Evolutionary conservation across 345 rosid species (phyloP).

Genomic region (Eucalyptus regnans): DNA sequence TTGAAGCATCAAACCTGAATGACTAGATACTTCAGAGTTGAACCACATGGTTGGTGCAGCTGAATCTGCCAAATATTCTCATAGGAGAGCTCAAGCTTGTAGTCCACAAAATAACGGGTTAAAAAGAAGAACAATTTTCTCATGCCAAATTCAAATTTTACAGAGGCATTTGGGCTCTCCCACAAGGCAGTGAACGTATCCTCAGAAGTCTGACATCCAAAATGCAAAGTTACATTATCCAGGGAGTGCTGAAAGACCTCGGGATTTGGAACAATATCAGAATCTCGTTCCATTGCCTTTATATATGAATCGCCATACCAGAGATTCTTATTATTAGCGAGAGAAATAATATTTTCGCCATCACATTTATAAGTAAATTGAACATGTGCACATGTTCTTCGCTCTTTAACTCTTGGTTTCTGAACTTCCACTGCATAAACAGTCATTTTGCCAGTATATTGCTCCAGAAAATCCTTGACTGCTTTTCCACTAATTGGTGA

Average conservation of each 20-base stretch:
- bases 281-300: not conserved
- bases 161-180: not conserved
- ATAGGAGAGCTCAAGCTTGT: constrained; percentile 19
- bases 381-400: constrained; percentile 4
- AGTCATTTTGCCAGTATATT: not conserved
- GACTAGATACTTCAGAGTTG: not conserved
- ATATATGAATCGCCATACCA: constrained; percentile 9
- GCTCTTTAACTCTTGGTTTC: not conserved
- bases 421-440: not conserved
- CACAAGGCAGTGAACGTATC: constrained; percentile 14
- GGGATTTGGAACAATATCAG: not conserved
- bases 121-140: constrained; percentile 11
- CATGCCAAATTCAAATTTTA: not conserved
- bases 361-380: not conserved
- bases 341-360: not conserved
- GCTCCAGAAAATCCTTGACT: constrained; percentile 4
- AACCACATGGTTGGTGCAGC: not conserved
- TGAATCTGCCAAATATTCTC: constrained; percentile 21
- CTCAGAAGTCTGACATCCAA: constrained; percentile 10
- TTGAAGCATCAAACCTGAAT: constrained; percentile 16
- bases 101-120: not conserved
- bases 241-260: not conserved
- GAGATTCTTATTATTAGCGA: not conserved
- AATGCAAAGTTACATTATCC: not conserved
- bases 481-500: not conserved